Base-by-base conservation (phyloP, 441 rosid genomes). In the Hypseocharis bilobata region DNA sequence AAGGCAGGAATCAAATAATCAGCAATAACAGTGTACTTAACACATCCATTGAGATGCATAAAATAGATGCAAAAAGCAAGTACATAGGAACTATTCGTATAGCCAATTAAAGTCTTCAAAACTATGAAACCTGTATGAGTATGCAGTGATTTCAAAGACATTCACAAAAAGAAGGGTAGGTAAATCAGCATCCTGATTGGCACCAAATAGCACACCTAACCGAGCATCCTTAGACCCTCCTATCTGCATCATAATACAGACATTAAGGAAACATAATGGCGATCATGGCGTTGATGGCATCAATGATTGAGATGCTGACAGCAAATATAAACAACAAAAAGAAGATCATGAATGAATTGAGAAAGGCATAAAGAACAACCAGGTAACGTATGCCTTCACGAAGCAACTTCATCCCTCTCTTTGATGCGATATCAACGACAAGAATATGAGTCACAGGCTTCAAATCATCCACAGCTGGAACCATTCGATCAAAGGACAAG, bases 381-480 rank as follows among this genome's bases (percentile, higher is more conserved):
- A 91, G 91, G 80, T 85, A 94, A 65, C 64, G 84, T 51, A 94
- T 74, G 78, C 99, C 99, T 83, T 91, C 90, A 68, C 74, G 90
- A 73, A 94, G 85, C 77, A 94, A 77, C 75, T 88, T 91, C 66
- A 83, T 74, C 72, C 99, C 96, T 71, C 79, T 87, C 85, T 77
- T 79, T 42, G 91, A 83, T 65, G 89, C 65, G 61, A 89, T 69
- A 73, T 89, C 92, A 76, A 85, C 87, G 71, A 80, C 84, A 62
- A 94, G 90, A 81, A 89, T 91, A 85, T 94, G 97, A 70, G 99
- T 88, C 63, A 94, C 97, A 45, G 96, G 85, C 84, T 91, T 94
- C 84, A 94, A 74, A 72, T 91, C 84, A 68, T 89, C 95, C 40
- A 77, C 42, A 66, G 91, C 98, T 94, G 86, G 44, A 71, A 77